Evolutionary conservation across 2,329 filamentous ascomycete species (phyloP), one percentile per base, ranked within the genome.

Genomic region (Cadophora sp.): DNA sequence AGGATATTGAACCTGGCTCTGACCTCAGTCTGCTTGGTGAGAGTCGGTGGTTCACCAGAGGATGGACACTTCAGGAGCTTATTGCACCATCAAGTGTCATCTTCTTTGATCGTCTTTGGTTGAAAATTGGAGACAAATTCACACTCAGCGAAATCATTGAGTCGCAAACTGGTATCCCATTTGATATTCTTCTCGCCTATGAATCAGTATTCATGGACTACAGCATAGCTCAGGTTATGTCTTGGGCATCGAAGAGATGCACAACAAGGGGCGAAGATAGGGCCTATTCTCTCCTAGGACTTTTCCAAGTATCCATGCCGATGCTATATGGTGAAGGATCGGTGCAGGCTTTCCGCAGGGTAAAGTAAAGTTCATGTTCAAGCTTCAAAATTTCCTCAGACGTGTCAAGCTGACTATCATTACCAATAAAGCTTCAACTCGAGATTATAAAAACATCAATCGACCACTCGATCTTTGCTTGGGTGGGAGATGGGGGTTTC

Each of bases 21-120:
- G 40, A 31, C 14, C 27, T 24, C 11, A 14, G 16, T n/a, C 19
- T 16, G 31, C 26, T 62, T 50, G 31, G 51, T 22, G 14, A 16
- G 34, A 56, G 50, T 34, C 24, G 16, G 26, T 66, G 46, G 64
- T 66, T 48, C 12, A 22, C 71, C 8, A n/a, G 64, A 62, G 64
- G 58, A 2, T 66, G 56, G 64, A 66, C 64, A 2, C 46, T 65
- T 16, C 63, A 66, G 48, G 63, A 66, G 26, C 56, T 66, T n/a
- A 40, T 66, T 4, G 64, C 58, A 29, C 64, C 64, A 22, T 31
- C 51, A 7, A 56, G 53, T 19, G 46, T 73, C 5, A 26, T 53
- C 1, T 73, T 73, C 31, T 73, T 56, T 46, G 56, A 55, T n/a
- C 16, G 50, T 7, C 43, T 29, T 14, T 71, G 72, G 70, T 40